A percentile compares a stretch with the other conserved stretches of the same genome.
Evolutionary conservation across 495 filamentous ascomycete species (phyloP).

Genomic region (Parachaetomium inaequale): DNA sequence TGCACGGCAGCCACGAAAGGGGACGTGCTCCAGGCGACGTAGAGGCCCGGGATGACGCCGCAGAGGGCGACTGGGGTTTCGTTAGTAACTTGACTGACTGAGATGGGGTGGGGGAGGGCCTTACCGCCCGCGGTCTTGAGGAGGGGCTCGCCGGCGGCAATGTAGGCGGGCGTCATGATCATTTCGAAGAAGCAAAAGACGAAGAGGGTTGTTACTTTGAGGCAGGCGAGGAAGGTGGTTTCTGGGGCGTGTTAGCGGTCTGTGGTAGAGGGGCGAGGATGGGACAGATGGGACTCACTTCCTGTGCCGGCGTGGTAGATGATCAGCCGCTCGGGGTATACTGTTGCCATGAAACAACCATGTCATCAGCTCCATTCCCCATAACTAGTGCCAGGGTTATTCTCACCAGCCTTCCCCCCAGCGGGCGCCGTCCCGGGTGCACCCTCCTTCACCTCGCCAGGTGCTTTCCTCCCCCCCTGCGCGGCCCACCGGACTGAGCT

Average conservation of each 20-base stretch:
- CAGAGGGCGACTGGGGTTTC: conserved; percentile 51
- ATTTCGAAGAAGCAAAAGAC: conserved; percentile 61
- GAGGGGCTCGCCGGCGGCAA: conserved; percentile 43
- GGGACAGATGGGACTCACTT: conserved; percentile 27
- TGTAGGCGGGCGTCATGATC: conserved; percentile 58
- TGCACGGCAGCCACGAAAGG: conserved; percentile 73
- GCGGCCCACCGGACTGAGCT: neutral
- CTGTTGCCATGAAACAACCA: conserved; percentile 15
- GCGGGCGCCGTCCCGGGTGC: neutral
- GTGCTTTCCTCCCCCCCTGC: neutral
- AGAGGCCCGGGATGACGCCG: conserved; percentile 62
- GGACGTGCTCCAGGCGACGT: conserved; percentile 59
- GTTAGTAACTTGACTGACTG: conserved; percentile 6
- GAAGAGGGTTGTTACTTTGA: conserved; percentile 70
- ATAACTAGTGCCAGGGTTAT: neutral
- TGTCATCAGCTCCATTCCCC: neutral
- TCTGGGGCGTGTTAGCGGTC: conserved; percentile 12
- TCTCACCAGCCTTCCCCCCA: conserved; percentile 9
- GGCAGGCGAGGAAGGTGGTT: conserved; percentile 60
- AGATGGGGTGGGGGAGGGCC: conserved; percentile 2
- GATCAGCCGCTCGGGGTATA: conserved; percentile 57
- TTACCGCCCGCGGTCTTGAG: conserved; percentile 38
- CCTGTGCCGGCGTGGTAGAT: conserved; percentile 71
- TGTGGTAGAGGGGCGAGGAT: neutral
- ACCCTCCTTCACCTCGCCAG: neutral